Evolutionary conservation across 2,329 filamentous ascomycete species (phyloP).

Genomic region (Pleomassaria siparia): DNA sequence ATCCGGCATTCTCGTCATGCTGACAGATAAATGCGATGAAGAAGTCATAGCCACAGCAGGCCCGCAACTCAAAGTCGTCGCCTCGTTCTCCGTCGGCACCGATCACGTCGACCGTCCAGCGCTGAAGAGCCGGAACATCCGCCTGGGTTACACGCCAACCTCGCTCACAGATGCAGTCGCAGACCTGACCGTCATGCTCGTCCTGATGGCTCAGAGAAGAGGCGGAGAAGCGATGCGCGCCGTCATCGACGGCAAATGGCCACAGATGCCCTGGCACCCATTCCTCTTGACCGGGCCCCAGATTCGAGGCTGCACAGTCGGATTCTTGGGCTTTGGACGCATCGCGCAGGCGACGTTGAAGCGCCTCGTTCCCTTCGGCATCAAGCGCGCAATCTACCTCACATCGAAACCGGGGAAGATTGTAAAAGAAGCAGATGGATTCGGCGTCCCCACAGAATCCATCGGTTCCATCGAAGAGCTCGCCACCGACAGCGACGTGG

Average conservation of each 20-base stretch:
- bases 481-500: constrained; percentile 32
- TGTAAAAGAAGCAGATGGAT: constrained; percentile 25
- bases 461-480: constrained; percentile 26
- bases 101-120: constrained; percentile 30
- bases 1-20: constrained; percentile 29
- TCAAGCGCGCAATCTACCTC: constrained; percentile 26
- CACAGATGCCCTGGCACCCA: constrained; percentile 34
- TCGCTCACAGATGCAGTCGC: constrained; percentile 35
- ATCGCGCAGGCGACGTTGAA: constrained; percentile 31
- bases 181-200: constrained; percentile 33
- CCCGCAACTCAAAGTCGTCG: constrained; percentile 25
- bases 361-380: constrained; percentile 29
- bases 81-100: constrained; percentile 36
- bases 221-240: constrained; percentile 29
- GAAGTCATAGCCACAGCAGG: constrained; percentile 28
- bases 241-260: constrained; percentile 29
- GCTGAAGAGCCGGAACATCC: constrained; percentile 28
- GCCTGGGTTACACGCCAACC: constrained; percentile 34
- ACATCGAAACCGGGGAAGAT: constrained; percentile 28
- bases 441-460: constrained; percentile 18
- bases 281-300: constrained; percentile 33
- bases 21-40: constrained; percentile 29
- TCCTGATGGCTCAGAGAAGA: constrained; percentile 34
- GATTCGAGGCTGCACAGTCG: constrained; percentile 25
- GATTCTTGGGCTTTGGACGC: constrained; percentile 33